Base-by-base conservation (phyloP, 768 basidiomycete genomes). In the Wakefieldia striispora region DNA sequence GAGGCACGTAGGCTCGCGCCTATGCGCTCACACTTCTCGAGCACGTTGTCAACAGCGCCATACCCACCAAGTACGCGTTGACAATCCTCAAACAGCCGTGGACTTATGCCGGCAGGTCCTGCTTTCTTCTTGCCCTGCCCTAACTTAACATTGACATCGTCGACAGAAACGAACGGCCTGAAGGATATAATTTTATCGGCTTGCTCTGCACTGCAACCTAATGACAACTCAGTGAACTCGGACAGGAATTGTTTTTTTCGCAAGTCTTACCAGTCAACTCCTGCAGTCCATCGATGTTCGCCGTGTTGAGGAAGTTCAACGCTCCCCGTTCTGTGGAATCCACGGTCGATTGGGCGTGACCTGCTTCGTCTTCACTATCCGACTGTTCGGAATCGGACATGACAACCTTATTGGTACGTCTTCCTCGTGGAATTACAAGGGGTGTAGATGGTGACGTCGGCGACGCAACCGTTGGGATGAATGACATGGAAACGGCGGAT, bases 81-180 rank as follows among this genome's bases (percentile, higher is more conserved):
- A 65, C 90, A 94, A 56, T 95, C 92, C 61, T 95, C 92, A 64
- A 98, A 91, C 67, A 98, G 77, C 49, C 88, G 83, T 51, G 89
- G 78, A 53, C 92, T 94, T 60, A 99, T 84, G 19, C 95, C 95
- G 4, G 74, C 77, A 9, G 86, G 82, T 9, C 85, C 84, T 3
- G 83, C 81, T 62, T 91, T 94, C 73, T 91, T 95, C 74, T 84
- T 90, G n/a, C 84, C 87, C 66, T 89, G 86, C 27, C 82, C 79
- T 9, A 98, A 78, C 67, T 88, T 95, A 38, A 63, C 63, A 40
- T 81, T 83, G 40, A 95, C 72, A 49, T 94, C 89, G 24, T 86
- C 83, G 31, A 86, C 76, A 12, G 82, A 81, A n/a, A 66, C 63
- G 66, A 91, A 99, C 0, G 93, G 93, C 40, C 95, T 83, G 12